Conservation (phyloP, 768 basidiomycete species). For the Nevesoporus exiguus region DNA sequence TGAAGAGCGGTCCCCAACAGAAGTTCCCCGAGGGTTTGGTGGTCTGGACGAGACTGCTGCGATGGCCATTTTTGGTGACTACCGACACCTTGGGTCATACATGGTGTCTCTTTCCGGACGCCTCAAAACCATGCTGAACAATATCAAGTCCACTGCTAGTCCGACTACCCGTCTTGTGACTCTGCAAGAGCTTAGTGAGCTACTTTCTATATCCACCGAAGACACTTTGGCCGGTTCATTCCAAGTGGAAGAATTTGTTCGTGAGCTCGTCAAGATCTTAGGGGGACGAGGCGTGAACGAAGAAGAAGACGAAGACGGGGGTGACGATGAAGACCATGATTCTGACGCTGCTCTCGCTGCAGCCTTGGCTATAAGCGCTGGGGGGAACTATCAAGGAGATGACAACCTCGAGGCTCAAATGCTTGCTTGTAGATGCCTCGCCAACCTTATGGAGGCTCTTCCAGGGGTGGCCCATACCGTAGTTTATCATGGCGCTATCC, state of each 20-base stretch:
- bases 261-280: constrained; percentile 87
- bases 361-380: constrained; percentile 78
- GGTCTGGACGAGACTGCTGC: constrained; percentile 68
- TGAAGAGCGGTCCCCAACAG: constrained; percentile 34
- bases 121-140: constrained; percentile 85
- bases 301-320: constrained; percentile 70
- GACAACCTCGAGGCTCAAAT: constrained; percentile 93
- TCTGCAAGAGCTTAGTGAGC: constrained; percentile 90
- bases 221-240: constrained; percentile 97
- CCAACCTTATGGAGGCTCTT: constrained; percentile 98
- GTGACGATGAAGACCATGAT: constrained; percentile 62
- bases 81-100: constrained; percentile 85
- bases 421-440: constrained; percentile 92
- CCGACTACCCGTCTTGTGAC: constrained; percentile 84
- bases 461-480: constrained; percentile 97
- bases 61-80: constrained; percentile 82
- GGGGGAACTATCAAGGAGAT: constrained; percentile 67
- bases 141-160: constrained; percentile 82
- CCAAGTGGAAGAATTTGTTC: constrained; percentile 87
- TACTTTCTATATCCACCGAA: constrained; percentile 94
- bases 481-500: constrained; percentile 97
- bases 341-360: constrained; percentile 90
- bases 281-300: constrained; percentile 71
- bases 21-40: constrained; percentile 40
- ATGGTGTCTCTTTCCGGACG: constrained; percentile 87